A percentile compares a stretch with the other conserved stretches of the same genome.
These are phyloP conservation scores for Rosa lucieae DNA, from an alignment of 306 rosid species.

Conservation along the genomic window DNA sequence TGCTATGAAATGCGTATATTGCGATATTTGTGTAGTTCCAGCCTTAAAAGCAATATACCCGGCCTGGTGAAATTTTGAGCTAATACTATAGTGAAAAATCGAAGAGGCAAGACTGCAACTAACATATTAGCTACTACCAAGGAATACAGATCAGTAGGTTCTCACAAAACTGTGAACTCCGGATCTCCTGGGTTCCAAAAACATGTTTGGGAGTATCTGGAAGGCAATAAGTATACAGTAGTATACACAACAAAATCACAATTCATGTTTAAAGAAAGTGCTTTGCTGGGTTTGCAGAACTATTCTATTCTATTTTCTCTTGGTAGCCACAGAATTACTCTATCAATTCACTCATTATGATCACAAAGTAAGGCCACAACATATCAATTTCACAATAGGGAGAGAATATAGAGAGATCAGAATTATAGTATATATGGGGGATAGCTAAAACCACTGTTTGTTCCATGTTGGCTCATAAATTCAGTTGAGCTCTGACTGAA, in stretches of 20 bases:
- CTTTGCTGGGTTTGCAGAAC: not conserved
- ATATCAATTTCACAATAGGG: not conserved
- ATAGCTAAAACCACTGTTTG: slow-evolving; percentile 51
- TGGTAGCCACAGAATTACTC: not conserved
- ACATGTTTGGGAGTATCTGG: not conserved
- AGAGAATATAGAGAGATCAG: not conserved
- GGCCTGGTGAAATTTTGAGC: not conserved
- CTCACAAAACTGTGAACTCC: not conserved
- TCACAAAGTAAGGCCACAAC: not conserved
- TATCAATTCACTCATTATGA: not conserved
- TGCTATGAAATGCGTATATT: not conserved
- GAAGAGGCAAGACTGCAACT: not conserved
- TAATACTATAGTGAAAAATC: not conserved
- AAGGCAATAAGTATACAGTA: not conserved
- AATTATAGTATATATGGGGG: slow-evolving; percentile 49
- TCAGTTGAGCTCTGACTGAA: slow-evolving; percentile 46
- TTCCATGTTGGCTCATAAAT: slow-evolving; percentile 39
- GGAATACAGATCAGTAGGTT: not conserved
- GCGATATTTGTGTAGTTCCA: not conserved
- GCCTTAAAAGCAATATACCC: not conserved
- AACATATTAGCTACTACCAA: not conserved
- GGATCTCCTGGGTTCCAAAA: not conserved
- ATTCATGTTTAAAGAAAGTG: not conserved
- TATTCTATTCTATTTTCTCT: not conserved
- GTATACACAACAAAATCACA: not conserved